Evolutionary conservation across 2,329 filamentous ascomycete genomes (phyloP).

Genomic region (Arthrobotrys iridis): DNA sequence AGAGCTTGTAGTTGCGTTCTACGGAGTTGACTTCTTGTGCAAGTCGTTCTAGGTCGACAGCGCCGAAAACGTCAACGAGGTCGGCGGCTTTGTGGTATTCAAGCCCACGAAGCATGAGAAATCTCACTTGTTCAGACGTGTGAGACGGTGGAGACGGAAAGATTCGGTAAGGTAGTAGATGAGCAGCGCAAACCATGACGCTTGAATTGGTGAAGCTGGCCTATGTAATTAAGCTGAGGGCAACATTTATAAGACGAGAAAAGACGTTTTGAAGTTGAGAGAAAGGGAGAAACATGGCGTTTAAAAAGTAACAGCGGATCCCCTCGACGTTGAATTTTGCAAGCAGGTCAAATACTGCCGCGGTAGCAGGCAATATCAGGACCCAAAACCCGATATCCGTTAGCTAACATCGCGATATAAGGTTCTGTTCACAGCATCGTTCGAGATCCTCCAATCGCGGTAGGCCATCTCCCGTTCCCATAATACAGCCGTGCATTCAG

Average conservation of each 20-base stretch:
- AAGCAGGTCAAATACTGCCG: not conserved
- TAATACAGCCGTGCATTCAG: not conserved
- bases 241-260: not conserved
- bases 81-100: not conserved
- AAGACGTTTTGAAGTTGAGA: not conserved
- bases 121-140: not conserved
- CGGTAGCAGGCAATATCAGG: too few relatives aligned
- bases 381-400: too few relatives aligned
- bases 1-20: not conserved
- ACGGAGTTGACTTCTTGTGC: not conserved
- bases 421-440: too few relatives aligned
- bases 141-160: not conserved
- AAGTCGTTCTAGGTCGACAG: constrained; percentile 8
- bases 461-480: not conserved
- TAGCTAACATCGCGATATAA: too few relatives aligned
- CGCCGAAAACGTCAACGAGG: not conserved
- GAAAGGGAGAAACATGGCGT: not conserved
- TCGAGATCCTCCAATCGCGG: not conserved
- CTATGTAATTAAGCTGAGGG: not conserved
- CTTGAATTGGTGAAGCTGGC: too few relatives aligned
- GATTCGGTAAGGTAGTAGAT: not conserved
- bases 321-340: not conserved
- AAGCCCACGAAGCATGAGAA: not conserved
- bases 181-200: constrained; percentile 21
- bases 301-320: not conserved